phyloP scores from a whole-genome alignment of 1,139 yeast species.

The Candida tropicalis region DNA sequence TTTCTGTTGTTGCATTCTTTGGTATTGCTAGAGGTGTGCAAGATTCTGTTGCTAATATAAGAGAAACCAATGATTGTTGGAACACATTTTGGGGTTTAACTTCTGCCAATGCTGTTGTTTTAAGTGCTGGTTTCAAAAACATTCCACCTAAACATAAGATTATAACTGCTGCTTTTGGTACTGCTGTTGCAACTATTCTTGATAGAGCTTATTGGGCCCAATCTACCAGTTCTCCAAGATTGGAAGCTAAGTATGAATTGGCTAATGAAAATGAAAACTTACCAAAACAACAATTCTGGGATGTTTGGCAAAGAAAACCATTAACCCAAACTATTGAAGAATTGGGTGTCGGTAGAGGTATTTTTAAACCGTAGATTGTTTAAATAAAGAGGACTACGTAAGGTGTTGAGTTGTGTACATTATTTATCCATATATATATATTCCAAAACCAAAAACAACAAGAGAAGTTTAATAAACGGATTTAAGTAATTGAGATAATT shows the following conservation, averaged over 20 bases:
- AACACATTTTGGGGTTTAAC: constrained; percentile 50
- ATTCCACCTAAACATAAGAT: constrained; percentile 49
- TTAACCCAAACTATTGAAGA: constrained; percentile 77
- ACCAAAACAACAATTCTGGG: constrained; percentile 76
- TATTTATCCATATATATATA: constrained; percentile 6
- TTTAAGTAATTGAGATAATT: not conserved
- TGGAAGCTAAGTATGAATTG: constrained; percentile 36
- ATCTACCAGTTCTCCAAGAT: constrained; percentile 43
- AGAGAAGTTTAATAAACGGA: not conserved
- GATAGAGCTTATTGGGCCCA: constrained; percentile 50
- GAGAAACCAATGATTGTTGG: constrained; percentile 55
- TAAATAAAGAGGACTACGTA: not conserved
- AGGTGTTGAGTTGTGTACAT: constrained; percentile 4
- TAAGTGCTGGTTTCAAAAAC: constrained; percentile 43
- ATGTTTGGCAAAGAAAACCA: constrained; percentile 79
- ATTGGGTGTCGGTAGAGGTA: constrained; percentile 70
- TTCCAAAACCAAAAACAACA: not conserved
- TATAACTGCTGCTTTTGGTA: constrained; percentile 46
- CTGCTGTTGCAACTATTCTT: constrained; percentile 39
- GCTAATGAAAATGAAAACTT: constrained; percentile 40
- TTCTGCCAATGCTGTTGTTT: constrained; percentile 44
- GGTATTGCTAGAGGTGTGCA: constrained; percentile 36
- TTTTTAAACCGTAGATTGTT: constrained; percentile 31
- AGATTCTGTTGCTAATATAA: constrained; percentile 44
- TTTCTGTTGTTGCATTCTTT: constrained; percentile 43